Percentiles rank a stretch among this genome's conserved stretches.
phyloP scores from a whole-genome alignment of 2,329 filamentous ascomycete species.

The Neocatenulostroma microsporum region DNA sequence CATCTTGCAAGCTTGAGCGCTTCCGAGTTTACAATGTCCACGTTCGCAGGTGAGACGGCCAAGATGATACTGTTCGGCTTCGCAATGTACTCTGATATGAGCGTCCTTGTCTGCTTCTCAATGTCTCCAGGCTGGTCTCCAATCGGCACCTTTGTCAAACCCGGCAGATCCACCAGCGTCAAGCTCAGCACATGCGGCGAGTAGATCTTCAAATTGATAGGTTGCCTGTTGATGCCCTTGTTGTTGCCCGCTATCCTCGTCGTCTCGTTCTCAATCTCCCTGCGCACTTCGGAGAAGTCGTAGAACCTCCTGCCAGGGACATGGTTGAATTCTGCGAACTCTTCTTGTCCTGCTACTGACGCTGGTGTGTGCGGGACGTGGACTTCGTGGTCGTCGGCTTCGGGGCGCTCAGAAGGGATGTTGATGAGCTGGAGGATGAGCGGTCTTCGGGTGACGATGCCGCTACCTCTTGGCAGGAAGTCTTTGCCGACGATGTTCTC shows the following conservation, averaged over 20 bases:
- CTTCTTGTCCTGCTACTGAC: conserved; percentile 57
- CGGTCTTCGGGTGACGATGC: conserved; percentile 89
- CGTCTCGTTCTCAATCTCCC: conserved; percentile 96
- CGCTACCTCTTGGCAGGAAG: conserved; percentile 90
- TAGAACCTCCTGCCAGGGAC: conserved; percentile 81
- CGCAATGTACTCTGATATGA: conserved; percentile 96
- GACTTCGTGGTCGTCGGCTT: conserved; percentile 56
- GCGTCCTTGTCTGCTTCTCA: conserved; percentile 92
- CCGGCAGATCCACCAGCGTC: conserved; percentile 90
- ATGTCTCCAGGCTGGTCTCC: conserved; percentile 96
- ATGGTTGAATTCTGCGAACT: conserved; percentile 96
- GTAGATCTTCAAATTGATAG: conserved; percentile 98
- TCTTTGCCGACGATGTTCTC: conserved; percentile 98
- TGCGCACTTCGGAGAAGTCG: conserved; percentile 87
- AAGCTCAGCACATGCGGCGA: conserved; percentile 94
- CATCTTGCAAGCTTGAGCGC: conserved; percentile 92
- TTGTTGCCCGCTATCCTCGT: conserved; percentile 90
- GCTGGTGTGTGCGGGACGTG: conserved; percentile 69
- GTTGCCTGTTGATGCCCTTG: conserved; percentile 95
- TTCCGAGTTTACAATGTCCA: conserved; percentile 97
- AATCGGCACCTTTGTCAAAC: conserved; percentile 93
- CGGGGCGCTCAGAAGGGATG: conserved; percentile 62
- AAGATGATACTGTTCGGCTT: conserved; percentile 98
- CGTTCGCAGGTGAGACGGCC: conserved; percentile 93
- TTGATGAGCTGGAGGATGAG: conserved; percentile 98